phyloP scores from a whole-genome alignment of 352 stramenopile species.

The Phytopythium oedochilum region DNA sequence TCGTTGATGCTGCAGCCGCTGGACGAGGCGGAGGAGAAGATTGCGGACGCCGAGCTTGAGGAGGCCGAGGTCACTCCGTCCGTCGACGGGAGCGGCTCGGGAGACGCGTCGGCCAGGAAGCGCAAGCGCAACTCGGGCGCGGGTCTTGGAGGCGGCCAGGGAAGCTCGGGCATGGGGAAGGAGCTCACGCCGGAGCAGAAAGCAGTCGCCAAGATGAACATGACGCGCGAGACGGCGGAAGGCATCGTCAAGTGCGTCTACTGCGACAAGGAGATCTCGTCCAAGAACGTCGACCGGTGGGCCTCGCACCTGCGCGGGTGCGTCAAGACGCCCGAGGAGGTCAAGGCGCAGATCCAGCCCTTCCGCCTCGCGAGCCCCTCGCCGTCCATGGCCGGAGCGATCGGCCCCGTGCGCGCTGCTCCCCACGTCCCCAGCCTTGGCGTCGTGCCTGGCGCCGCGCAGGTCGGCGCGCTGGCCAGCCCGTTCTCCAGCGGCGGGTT shows the following conservation, averaged over 20 bases:
- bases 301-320: conserved; percentile 75
- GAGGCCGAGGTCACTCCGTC: conserved; percentile 13
- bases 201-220: conserved; percentile 68
- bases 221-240: conserved; percentile 52
- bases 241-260: conserved; percentile 73
- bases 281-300: conserved; percentile 81
- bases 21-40: conserved; percentile 32
- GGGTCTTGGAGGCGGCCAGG: neutral
- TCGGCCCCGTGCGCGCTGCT: neutral
- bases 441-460: neutral
- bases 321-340: conserved; percentile 66
- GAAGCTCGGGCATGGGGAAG: conserved; percentile 21
- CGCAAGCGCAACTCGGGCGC: conserved; percentile 16
- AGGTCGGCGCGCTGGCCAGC: conserved; percentile 13
- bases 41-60: conserved; percentile 13
- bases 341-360: conserved; percentile 77
- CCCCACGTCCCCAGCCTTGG: neutral
- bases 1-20: conserved; percentile 42
- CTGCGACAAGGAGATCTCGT: conserved; percentile 84
- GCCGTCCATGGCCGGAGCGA: conserved; percentile 4
- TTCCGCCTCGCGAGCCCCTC: conserved; percentile 13
- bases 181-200: conserved; percentile 73
- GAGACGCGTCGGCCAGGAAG: conserved; percentile 15
- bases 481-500: conserved; percentile 25
- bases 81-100: neutral